phyloP scores from a whole-genome alignment of 768 basidiomycete species.

The Russula foetens region DNA sequence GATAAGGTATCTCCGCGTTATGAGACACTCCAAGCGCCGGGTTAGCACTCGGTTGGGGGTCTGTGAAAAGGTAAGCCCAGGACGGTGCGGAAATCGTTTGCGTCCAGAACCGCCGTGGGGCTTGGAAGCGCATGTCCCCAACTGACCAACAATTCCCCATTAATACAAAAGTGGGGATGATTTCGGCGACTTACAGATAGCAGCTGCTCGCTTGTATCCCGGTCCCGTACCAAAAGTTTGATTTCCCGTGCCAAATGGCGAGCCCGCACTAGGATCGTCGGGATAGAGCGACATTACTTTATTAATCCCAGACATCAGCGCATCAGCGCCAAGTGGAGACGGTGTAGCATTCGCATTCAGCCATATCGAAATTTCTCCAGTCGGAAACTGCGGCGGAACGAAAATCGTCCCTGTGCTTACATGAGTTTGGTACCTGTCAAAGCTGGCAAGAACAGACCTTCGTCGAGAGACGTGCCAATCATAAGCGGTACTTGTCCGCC shows the following conservation, averaged over 20 bases:
- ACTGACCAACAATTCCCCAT: conserved; percentile 17
- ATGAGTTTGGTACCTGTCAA: neutral
- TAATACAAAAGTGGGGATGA: neutral
- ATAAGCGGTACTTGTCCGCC: conserved; percentile 37
- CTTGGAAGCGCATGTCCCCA: conserved; percentile 35
- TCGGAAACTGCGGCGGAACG: conserved; percentile 22
- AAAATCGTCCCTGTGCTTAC: conserved; percentile 30
- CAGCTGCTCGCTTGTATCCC: conserved; percentile 33
- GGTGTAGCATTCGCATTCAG: conserved; percentile 12
- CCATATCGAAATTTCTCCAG: neutral
- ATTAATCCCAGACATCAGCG: conserved; percentile 20
- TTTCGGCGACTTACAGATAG: conserved; percentile 20
- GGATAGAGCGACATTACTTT: conserved; percentile 35
- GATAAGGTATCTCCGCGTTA: conserved; percentile 20
- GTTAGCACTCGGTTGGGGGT: conserved; percentile 24
- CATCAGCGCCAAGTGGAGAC: conserved; percentile 8
- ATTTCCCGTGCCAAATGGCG: conserved; percentile 40
- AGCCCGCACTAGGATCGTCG: conserved; percentile 34
- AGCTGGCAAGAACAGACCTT: conserved; percentile 28
- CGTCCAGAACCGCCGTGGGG: conserved; percentile 33
- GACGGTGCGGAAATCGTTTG: conserved; percentile 33
- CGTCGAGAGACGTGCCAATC: conserved; percentile 39
- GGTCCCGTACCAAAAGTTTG: conserved; percentile 36
- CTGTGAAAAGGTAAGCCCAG: conserved; percentile 38
- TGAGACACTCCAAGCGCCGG: conserved; percentile 19